Percentiles rank a stretch among this genome's conserved stretches.
Conservation (phyloP, 1,139 yeast species). For the Suhomyces taliae region DNA sequence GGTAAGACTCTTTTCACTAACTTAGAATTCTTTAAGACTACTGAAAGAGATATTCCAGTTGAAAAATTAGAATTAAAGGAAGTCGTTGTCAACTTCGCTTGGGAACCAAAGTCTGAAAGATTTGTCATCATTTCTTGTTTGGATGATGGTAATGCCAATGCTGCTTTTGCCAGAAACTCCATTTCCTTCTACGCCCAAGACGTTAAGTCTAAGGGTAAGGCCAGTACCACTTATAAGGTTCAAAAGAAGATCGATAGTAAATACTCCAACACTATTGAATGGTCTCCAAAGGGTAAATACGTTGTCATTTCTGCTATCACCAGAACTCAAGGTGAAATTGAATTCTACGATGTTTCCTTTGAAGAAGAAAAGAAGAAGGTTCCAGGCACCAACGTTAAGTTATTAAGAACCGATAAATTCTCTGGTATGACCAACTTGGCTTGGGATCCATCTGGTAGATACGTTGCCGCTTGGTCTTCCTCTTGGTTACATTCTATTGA, state of each 20-base stretch:
- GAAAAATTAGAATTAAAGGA: constrained; percentile 94
- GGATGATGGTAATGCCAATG: constrained; percentile 60
- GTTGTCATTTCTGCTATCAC: constrained; percentile 75
- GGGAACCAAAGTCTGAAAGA: constrained; percentile 94
- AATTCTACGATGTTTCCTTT: constrained; percentile 77
- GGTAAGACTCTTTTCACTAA: constrained; percentile 90
- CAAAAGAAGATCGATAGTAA: constrained; percentile 58
- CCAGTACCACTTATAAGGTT: constrained; percentile 33
- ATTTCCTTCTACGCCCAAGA: constrained; percentile 86
- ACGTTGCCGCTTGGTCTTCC: constrained; percentile 84
- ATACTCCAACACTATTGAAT: constrained; percentile 70
- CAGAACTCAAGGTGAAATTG: constrained; percentile 65
- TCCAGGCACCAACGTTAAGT: constrained; percentile 59
- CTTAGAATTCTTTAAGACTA: constrained; percentile 85
- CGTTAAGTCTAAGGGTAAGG: constrained; percentile 26
- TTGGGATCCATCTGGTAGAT: constrained; percentile 98
- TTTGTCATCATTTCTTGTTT: constrained; percentile 76
- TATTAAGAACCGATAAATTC: constrained; percentile 62
- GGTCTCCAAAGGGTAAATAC: constrained; percentile 95
- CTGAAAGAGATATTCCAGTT: constrained; percentile 90
- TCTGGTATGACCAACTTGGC: constrained; percentile 80
- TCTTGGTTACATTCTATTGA: constrained; percentile 82
- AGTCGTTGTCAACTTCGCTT: constrained; percentile 81
- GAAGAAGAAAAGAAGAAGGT: constrained; percentile 55
- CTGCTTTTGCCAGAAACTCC: constrained; percentile 69